Evolutionary conservation across 2,329 filamentous ascomycete genomes (phyloP).

Genomic region (Pseudogymnoascus sp.): DNA sequence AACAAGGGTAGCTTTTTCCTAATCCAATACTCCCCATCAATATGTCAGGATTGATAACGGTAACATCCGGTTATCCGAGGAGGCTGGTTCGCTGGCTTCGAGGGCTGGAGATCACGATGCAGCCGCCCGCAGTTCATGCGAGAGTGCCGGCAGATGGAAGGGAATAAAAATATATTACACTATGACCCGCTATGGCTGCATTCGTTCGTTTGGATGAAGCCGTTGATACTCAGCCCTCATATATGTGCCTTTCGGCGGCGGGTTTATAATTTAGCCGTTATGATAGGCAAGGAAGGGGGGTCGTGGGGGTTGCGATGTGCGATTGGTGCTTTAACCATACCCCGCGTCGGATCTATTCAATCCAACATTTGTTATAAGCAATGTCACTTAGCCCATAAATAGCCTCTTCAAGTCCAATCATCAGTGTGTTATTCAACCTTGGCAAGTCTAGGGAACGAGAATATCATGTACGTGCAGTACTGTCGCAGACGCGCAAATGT

Average conservation of each 20-base stretch:
- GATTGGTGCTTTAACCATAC: conserved; percentile 6
- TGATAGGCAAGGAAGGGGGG: background rate
- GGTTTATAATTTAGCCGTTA: conserved; percentile 6
- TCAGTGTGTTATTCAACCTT: background rate
- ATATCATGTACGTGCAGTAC: background rate
- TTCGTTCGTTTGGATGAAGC: background rate
- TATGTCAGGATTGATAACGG: background rate
- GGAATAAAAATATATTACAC: background rate
- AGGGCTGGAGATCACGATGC: background rate
- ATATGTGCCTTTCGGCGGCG: background rate
- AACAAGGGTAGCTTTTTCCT: background rate
- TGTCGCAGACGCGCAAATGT: background rate
- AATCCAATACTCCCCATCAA: background rate
- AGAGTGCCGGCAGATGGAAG: background rate
- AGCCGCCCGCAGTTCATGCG: background rate
- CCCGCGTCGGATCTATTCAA: background rate
- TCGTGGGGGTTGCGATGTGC: background rate
- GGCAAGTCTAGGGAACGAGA: background rate
- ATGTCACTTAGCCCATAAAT: conserved; percentile 6
- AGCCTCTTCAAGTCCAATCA: conserved; percentile 6
- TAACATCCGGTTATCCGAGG: background rate
- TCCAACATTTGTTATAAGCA: background rate
- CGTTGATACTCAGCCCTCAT: background rate
- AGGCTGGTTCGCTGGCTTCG: background rate
- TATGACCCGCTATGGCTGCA: background rate